Conservation (phyloP, 1,139 yeast species). For the Dujonia santamariae region DNA sequence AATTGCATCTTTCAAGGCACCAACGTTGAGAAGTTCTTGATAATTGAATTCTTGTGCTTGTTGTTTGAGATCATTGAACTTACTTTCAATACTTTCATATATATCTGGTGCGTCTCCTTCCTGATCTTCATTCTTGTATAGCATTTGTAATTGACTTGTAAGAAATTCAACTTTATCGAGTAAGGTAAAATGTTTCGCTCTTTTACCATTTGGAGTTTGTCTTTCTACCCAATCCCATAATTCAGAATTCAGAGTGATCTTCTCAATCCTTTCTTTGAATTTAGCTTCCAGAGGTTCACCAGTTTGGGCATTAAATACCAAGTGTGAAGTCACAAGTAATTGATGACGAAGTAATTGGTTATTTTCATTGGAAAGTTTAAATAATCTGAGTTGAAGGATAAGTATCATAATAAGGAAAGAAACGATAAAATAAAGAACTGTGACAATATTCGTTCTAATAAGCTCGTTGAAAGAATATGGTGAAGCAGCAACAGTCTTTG, state of each 20-base stretch:
- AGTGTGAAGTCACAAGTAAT: slow-evolving; percentile 20
- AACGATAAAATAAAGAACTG: slow-evolving; percentile 18
- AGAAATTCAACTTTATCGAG: slow-evolving; percentile 24
- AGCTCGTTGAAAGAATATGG: slow-evolving; percentile 12
- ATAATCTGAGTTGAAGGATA: slow-evolving; percentile 21
- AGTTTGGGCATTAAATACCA: slow-evolving; percentile 14
- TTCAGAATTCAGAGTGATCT: slow-evolving; percentile 4
- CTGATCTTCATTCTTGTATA: slow-evolving; percentile 11
- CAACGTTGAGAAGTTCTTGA: slow-evolving; percentile 15
- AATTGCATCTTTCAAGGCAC: slow-evolving; percentile 12
- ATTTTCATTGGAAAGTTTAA: slow-evolving; percentile 20
- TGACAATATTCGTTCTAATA: slow-evolving; percentile 15
- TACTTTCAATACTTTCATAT: slow-evolving; percentile 9
- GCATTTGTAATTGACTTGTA: slow-evolving; percentile 17
- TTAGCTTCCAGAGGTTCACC: slow-evolving; percentile 7
- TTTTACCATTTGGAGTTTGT: no score
- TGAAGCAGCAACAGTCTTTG: slow-evolving; percentile 3
- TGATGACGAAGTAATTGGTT: slow-evolving; percentile 25
- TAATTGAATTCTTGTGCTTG: slow-evolving; percentile 15
- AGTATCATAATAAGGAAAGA: slow-evolving; percentile 21
- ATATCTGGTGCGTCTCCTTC: slow-evolving; percentile 3
- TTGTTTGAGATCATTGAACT: slow-evolving; percentile 14
- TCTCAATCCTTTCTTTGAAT: slow-evolving; percentile 7
- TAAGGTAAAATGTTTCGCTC: slow-evolving; percentile 13
- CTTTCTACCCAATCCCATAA: slow-evolving; percentile 33